Conservation (phyloP, 768 basidiomycete species). For the Boletus fagicola region DNA sequence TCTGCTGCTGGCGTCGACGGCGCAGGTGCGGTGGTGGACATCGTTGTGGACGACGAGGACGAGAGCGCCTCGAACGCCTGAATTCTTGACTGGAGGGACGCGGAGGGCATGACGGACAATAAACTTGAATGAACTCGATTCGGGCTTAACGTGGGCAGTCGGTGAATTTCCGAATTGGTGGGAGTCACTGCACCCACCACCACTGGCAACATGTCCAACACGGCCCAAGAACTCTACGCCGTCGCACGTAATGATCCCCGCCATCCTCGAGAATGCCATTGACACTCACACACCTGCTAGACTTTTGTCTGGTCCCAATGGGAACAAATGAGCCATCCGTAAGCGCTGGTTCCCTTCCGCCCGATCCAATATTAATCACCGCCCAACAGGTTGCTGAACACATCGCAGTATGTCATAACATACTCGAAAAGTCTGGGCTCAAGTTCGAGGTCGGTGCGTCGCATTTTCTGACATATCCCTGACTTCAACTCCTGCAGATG, state of each 20-base stretch:
- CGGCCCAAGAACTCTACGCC: conserved; percentile 58
- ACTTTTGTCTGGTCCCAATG: conserved; percentile 88
- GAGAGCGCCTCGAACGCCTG: conserved; percentile 61
- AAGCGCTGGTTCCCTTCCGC: conserved; percentile 19
- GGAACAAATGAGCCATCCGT: conserved; percentile 76
- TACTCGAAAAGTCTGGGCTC: conserved; percentile 81
- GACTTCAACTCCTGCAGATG: conserved; percentile 27
- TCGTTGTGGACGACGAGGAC: conserved; percentile 27
- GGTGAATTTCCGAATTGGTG: background rate
- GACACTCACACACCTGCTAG: conserved; percentile 35
- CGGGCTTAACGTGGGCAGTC: background rate
- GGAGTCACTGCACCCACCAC: background rate
- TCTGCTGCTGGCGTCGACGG: conserved; percentile 8
- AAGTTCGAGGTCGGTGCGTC: conserved; percentile 64
- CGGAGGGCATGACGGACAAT: conserved; percentile 39
- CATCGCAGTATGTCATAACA: conserved; percentile 76
- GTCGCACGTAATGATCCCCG: conserved; percentile 57
- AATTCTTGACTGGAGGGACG: conserved; percentile 56
- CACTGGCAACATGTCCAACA: conserved; percentile 17
- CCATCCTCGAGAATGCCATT: background rate
- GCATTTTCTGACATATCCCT: background rate
- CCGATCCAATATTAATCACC: background rate
- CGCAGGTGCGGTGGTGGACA: conserved; percentile 6
- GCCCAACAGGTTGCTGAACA: conserved; percentile 63
- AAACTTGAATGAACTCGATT: background rate